Percentiles rank a stretch among this genome's conserved stretches.
These are phyloP conservation scores for Yamadazyma jaroonii DNA, from an alignment of 1,139 yeast species.

Conservation along the genomic window DNA sequence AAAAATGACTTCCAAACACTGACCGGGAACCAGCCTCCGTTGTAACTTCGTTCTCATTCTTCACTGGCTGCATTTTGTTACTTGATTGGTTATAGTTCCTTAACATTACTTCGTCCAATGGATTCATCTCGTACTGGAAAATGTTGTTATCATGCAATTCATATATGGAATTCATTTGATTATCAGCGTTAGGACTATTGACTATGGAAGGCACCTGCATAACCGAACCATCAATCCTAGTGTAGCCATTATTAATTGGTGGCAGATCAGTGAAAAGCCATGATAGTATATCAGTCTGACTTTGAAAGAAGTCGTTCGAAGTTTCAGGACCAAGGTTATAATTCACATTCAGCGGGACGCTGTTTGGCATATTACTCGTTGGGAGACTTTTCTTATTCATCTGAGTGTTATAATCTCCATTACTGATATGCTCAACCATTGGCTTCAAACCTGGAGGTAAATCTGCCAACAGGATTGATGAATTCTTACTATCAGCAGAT, in stretches of 20 bases:
- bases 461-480: neutral
- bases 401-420: neutral
- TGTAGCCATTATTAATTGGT: conserved; percentile 9
- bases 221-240: conserved; percentile 4
- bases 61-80: neutral
- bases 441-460: conserved; percentile 2
- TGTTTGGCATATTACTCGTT: too few relatives aligned
- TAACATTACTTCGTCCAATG: conserved; percentile 36
- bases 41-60: neutral
- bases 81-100: conserved; percentile 11
- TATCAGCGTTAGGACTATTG: conserved; percentile 2
- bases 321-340: neutral
- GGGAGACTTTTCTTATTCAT: too few relatives aligned
- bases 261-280: conserved; percentile 38
- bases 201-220: neutral
- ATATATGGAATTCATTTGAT: conserved; percentile 4
- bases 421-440: conserved; percentile 1
- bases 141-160: conserved; percentile 28
- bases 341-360: too few relatives aligned
- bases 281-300: conserved; percentile 37
- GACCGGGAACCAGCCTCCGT: neutral
- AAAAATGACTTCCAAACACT: neutral
- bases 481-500: too few relatives aligned
- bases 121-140: conserved; percentile 37
- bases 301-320: conserved; percentile 11